These are phyloP conservation scores for Oryza officinalis DNA, from an alignment of 176 grass and related monocot genomes.

Conservation along the genomic window DNA sequence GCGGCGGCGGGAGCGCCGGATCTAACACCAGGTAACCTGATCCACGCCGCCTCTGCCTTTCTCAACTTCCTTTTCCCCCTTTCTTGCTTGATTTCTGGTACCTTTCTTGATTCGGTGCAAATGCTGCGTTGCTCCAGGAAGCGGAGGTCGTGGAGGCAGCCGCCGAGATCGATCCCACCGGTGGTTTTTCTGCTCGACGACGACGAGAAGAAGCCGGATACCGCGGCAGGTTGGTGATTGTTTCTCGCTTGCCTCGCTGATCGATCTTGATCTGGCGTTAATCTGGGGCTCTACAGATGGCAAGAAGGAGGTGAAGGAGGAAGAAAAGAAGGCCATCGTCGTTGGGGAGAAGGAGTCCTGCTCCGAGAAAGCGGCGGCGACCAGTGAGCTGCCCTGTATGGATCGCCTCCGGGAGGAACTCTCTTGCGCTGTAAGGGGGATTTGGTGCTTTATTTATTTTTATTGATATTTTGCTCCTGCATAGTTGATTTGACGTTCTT, in stretches of 20 bases:
- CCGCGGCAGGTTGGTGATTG: slow-evolving; percentile 2
- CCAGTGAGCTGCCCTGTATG: slow-evolving; percentile 55
- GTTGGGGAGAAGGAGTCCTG: slow-evolving; percentile 37
- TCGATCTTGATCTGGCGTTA: not conserved
- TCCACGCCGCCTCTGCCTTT: not conserved
- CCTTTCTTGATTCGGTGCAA: not conserved
- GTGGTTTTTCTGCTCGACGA: slow-evolving; percentile 73
- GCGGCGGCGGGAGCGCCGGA: slow-evolving; percentile 37
- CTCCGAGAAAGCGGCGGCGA: slow-evolving; percentile 20
- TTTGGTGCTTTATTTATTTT: not conserved
- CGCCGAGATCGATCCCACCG: slow-evolving; percentile 40
- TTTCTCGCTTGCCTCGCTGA: not conserved
- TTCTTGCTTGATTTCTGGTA: not conserved
- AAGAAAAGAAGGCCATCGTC: slow-evolving; percentile 17
- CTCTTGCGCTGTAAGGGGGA: slow-evolving; percentile 71
- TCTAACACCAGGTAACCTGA: slow-evolving; percentile 57
- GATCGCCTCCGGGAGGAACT: slow-evolving; percentile 87
- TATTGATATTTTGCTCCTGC: not conserved
- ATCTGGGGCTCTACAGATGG: slow-evolving; percentile 19
- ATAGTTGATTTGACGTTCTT: not conserved
- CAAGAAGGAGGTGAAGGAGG: slow-evolving; percentile 31
- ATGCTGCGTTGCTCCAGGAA: slow-evolving; percentile 44
- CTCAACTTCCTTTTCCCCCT: not conserved
- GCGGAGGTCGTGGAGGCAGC: slow-evolving; percentile 58
- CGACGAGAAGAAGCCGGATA: slow-evolving; percentile 39